A percentile compares a stretch with the other conserved stretches of the same genome.
phyloP scores from a whole-genome alignment of 768 basidiomycete species.

The Rhodosporidiobolus odoratus region DNA sequence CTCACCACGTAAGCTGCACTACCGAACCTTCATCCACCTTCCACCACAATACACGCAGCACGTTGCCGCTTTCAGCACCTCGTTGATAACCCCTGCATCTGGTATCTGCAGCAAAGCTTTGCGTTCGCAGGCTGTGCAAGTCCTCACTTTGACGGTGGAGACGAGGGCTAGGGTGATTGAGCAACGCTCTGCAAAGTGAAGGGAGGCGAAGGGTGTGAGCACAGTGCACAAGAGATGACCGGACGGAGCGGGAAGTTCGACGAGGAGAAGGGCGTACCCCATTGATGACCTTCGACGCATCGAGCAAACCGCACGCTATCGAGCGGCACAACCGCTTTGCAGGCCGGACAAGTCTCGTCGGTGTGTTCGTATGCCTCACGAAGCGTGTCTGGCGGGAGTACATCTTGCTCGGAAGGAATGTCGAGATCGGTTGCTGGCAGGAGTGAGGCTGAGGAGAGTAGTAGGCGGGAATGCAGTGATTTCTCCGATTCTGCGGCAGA shows the following conservation, averaged over 20 bases:
- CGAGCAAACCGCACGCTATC: constrained; percentile 4
- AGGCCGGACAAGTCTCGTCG: constrained; percentile 11
- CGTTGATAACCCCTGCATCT: background rate
- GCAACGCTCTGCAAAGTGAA: constrained; percentile 19
- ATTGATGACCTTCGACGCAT: constrained; percentile 12
- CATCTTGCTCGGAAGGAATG: background rate
- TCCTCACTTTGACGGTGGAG: constrained; percentile 11
- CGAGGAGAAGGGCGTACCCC: constrained; percentile 7
- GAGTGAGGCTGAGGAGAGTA: constrained; percentile 17
- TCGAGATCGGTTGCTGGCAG: background rate
- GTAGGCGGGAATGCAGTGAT: constrained; percentile 3
- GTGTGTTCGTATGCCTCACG: background rate
- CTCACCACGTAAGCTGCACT: too few species aligned
- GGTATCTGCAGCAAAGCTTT: constrained; percentile 12
- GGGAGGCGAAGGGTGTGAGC: background rate
- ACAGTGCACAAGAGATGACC: background rate
- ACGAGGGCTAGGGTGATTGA: constrained; percentile 17
- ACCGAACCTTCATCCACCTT: constrained; percentile 15
- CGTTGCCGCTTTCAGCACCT: background rate
- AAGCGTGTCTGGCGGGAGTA: constrained; percentile 11
- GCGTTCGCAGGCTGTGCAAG: constrained; percentile 12
- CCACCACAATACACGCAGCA: constrained; percentile 22
- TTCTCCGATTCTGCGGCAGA: background rate
- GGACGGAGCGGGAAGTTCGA: too few species aligned
- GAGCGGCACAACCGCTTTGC: constrained; percentile 7